Base-by-base conservation (phyloP, 2,329 filamentous ascomycete genomes). In the Talaromyces sp. region DNA sequence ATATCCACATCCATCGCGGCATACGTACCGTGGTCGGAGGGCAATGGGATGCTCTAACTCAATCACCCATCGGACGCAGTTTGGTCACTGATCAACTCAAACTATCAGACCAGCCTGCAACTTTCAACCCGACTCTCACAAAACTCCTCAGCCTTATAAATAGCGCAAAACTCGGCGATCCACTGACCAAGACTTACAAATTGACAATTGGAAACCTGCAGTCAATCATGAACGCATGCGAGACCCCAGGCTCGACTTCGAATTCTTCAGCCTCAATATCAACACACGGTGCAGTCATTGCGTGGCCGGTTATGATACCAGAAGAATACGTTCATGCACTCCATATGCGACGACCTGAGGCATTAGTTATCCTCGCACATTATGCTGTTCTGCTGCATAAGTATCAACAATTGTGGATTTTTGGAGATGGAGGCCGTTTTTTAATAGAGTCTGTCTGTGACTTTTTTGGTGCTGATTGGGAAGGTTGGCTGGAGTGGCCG, bases 311-410 rank as follows among this genome's bases (percentile, higher is more conserved):
- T n/a, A 27, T 60, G 22, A 41, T 60, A 10, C 57, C 57, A 89
- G 48, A 33, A 27, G 70, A 71, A 2, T 78, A 73, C 48, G 65
- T 72, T 9, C 67, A 71, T 1, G 67, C 75, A 2, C 62, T 79
- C 1, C 66, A 69, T 8, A 67, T 72, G 54, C 65, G 72, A 33
- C 67, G 70, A 13, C 75, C 77, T 0, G 76, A 78, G 67, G 75
- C 76, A 3, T 66, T 79, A 1, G 69, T 76, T 10, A 72, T 80
- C 13, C 69, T 78, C 8, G 76, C 76, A 2, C 73, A 79, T 66
- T 79, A 74, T 64, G 75, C 72, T 6, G 71, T 75, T 1, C 10
- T 78, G 2, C 57, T 80, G 14, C 75, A 79, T 63, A 64, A 67
- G 10, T 72, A 70, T 22, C 69, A 69, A 16, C 68, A 75, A 11